Conservation (phyloP, 768 basidiomycete genomes). For the Termitomyces sp. region DNA sequence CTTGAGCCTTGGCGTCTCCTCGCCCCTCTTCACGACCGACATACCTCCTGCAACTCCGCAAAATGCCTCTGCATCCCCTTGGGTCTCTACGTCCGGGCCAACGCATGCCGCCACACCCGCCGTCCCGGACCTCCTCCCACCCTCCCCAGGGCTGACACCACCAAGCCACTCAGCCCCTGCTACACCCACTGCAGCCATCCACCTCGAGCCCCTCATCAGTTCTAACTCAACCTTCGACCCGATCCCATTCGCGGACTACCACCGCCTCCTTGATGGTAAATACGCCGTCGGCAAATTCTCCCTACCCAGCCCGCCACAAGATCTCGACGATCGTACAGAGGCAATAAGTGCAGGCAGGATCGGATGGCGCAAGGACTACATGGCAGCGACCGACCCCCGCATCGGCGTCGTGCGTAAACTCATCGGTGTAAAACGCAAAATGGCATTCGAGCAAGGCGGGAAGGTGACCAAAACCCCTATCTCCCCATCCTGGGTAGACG, state of each 20-base stretch:
- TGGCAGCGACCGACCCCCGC: slow-evolving; percentile 66
- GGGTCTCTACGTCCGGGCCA: slow-evolving; percentile 4
- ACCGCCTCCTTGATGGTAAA: slow-evolving; percentile 67
- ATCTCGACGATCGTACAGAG: neutral
- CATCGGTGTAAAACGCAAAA: slow-evolving; percentile 68
- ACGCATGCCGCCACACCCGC: slow-evolving; percentile 20
- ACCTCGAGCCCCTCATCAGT: slow-evolving; percentile 30
- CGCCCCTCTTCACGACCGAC: slow-evolving; percentile 4
- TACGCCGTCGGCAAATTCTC: slow-evolving; percentile 73
- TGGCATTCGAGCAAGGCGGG: slow-evolving; percentile 30
- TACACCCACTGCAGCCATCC: slow-evolving; percentile 46
- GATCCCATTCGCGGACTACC: slow-evolving; percentile 66
- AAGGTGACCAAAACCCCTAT: slow-evolving; percentile 16
- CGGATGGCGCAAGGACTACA: slow-evolving; percentile 53
- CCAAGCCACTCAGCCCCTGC: slow-evolving; percentile 42
- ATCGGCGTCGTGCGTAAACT: slow-evolving; percentile 65
- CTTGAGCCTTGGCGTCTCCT: neutral
- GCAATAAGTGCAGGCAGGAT: neutral
- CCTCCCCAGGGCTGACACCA: slow-evolving; percentile 51
- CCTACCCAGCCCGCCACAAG: slow-evolving; percentile 40
- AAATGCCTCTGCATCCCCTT: slow-evolving; percentile 5
- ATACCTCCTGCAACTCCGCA: neutral
- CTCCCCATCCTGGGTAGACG: neutral
- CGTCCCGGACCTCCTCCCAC: slow-evolving; percentile 40
- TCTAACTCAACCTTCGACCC: slow-evolving; percentile 52